Evolutionary conservation across 2,329 filamentous ascomycete genomes (phyloP).

Genomic region (Aspergillus sp.): DNA sequence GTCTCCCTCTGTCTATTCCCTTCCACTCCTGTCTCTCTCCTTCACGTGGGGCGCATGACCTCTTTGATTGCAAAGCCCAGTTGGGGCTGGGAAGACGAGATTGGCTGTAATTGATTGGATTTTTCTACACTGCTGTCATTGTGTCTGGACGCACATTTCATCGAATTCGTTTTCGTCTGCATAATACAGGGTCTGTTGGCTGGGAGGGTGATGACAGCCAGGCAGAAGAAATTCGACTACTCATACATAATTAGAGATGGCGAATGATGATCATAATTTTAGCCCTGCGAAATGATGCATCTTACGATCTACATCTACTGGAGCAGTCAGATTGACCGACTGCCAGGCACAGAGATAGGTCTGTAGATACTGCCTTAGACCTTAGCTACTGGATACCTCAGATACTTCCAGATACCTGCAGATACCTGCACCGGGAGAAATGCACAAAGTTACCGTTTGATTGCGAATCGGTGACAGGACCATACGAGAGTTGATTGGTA

Average conservation of each 20-base stretch:
- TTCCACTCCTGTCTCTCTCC: neutral
- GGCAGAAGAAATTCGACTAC: neutral
- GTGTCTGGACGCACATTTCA: neutral
- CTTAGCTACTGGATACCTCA: no score
- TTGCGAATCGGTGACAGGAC: no score
- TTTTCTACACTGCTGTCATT: neutral
- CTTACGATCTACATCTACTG: neutral
- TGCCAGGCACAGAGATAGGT: no score
- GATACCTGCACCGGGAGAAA: no score
- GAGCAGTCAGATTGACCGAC: no score
- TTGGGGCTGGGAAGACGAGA: slow-evolving; percentile 1
- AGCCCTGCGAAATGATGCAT: no score
- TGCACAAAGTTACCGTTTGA: no score
- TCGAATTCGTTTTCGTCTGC: neutral
- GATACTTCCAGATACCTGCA: no score
- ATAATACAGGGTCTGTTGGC: neutral
- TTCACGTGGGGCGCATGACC: neutral
- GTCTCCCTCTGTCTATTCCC: neutral
- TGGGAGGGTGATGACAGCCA: neutral
- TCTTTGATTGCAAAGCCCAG: neutral
- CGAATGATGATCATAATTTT: neutral
- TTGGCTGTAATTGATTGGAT: slow-evolving; percentile 12
- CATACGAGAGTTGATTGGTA: no score
- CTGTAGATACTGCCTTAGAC: no score
- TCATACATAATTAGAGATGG: neutral